phyloP scores from a whole-genome alignment of 768 basidiomycete genomes.

The Naganishia friedmannii region DNA sequence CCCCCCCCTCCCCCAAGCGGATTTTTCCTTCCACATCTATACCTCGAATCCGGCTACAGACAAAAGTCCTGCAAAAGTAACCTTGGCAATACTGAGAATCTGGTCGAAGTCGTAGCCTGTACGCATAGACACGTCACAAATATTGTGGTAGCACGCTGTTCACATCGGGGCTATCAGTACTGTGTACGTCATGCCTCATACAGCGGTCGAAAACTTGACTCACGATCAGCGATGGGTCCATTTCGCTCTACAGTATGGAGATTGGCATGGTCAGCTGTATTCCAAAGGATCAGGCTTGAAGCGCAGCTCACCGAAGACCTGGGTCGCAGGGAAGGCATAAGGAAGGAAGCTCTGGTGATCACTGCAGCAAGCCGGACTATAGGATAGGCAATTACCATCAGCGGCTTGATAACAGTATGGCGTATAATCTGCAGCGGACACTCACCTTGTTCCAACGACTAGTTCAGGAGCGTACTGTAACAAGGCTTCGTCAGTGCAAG shows the following conservation, averaged over 20 bases:
- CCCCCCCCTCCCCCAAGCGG: too few relatives aligned
- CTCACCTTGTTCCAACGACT: conserved; percentile 38
- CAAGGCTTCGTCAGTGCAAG: conserved; percentile 58
- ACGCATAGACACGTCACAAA: conserved; percentile 74
- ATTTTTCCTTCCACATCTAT: too few relatives aligned
- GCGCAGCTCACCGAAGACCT: conserved; percentile 64
- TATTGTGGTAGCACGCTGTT: conserved; percentile 40
- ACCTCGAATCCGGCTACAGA: conserved; percentile 60
- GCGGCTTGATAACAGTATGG: neutral
- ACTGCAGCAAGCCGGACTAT: conserved; percentile 75
- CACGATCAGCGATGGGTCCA: conserved; percentile 67
- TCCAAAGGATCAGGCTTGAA: conserved; percentile 57
- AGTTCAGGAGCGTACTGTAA: conserved; percentile 38
- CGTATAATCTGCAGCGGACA: neutral
- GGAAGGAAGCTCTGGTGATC: conserved; percentile 69
- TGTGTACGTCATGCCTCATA: conserved; percentile 9
- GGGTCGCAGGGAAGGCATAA: conserved; percentile 79
- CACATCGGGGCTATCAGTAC: neutral
- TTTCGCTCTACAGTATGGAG: conserved; percentile 60
- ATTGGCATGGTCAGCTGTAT: conserved; percentile 32
- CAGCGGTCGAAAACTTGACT: neutral
- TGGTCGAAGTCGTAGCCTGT: conserved; percentile 80
- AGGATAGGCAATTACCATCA: neutral
- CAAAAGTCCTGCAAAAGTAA: conserved; percentile 72
- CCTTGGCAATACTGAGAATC: conserved; percentile 77